Evolutionary conservation across 2,329 filamentous ascomycete species (phyloP).

Genomic region (Cladosporium colombiae): DNA sequence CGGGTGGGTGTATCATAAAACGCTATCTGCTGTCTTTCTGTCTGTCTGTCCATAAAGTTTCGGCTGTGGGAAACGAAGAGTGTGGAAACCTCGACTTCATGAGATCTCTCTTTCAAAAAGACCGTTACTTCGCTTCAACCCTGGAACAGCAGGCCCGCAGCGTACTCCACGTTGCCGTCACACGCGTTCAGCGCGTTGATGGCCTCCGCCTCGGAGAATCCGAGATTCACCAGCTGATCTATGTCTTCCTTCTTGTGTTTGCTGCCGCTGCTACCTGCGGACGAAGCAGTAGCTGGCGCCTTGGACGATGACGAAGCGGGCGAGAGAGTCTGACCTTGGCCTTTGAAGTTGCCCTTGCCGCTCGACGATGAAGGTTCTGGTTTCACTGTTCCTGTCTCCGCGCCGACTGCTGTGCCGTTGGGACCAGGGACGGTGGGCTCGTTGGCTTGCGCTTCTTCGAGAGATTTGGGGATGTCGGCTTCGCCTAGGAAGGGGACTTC

Average conservation of each 20-base stretch:
- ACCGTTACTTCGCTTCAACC: conserved; percentile 4
- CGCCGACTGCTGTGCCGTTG: conserved; percentile 85
- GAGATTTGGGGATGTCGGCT: conserved; percentile 85
- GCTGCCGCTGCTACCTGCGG: conserved; percentile 24
- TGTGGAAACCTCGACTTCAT: neutral
- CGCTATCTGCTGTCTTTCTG: neutral
- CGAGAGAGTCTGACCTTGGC: conserved; percentile 34
- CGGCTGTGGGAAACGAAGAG: neutral
- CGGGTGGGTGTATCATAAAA: neutral
- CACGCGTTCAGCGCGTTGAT: conserved; percentile 79
- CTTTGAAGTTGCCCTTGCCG: conserved; percentile 32
- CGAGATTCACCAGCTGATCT: conserved; percentile 73
- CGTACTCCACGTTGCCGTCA: conserved; percentile 81
- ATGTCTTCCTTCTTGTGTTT: conserved; percentile 65
- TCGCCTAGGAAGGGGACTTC: conserved; percentile 90
- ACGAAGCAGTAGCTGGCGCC: conserved; percentile 23
- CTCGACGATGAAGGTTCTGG: conserved; percentile 46
- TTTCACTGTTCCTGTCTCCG: conserved; percentile 74
- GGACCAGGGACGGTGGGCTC: conserved; percentile 85
- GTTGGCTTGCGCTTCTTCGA: conserved; percentile 69
- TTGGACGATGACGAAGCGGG: conserved; percentile 21
- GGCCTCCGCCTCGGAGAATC: conserved; percentile 74
- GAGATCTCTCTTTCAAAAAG: neutral
- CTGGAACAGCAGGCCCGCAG: conserved; percentile 74
- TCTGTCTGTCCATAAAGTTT: neutral